Conservation (phyloP, 805 yeast genomes). For the Naumovozyma castellii region DNA sequence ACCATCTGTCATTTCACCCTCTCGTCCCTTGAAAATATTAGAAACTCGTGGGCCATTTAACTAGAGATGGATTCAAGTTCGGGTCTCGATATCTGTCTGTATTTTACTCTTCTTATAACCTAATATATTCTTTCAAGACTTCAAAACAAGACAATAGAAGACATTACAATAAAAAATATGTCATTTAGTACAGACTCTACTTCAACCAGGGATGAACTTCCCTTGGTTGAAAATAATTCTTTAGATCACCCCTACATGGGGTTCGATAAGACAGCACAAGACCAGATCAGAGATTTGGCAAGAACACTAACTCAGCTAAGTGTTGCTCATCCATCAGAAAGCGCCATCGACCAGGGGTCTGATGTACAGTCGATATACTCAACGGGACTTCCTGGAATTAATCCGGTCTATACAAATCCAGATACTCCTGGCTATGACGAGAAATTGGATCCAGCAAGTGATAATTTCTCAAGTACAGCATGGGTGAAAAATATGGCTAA, state of each 20-base stretch:
- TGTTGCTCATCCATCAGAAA: neutral
- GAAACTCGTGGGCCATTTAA: too few relatives aligned
- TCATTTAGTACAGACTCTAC: neutral
- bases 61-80: too few relatives aligned
- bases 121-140: too few relatives aligned
- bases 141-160: too few relatives aligned
- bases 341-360: neutral
- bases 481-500: conserved; percentile 62
- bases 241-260: conserved; percentile 27
- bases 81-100: too few relatives aligned
- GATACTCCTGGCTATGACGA: conserved; percentile 27
- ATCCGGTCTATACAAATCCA: conserved; percentile 17
- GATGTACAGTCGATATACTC: conserved; percentile 13
- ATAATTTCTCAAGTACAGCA: conserved; percentile 47
- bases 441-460: conserved; percentile 50
- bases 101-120: too few relatives aligned
- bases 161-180: too few relatives aligned
- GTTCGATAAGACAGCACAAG: conserved; percentile 28
- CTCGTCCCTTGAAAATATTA: too few relatives aligned
- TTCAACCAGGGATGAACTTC: neutral
- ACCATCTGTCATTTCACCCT: too few relatives aligned
- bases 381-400: conserved; percentile 12
- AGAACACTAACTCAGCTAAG: conserved; percentile 28
- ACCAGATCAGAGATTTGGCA: conserved; percentile 34
- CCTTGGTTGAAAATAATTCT: neutral